phyloP scores from a whole-genome alignment of 331 rosid genomes.

The Quercus tomentella region DNA sequence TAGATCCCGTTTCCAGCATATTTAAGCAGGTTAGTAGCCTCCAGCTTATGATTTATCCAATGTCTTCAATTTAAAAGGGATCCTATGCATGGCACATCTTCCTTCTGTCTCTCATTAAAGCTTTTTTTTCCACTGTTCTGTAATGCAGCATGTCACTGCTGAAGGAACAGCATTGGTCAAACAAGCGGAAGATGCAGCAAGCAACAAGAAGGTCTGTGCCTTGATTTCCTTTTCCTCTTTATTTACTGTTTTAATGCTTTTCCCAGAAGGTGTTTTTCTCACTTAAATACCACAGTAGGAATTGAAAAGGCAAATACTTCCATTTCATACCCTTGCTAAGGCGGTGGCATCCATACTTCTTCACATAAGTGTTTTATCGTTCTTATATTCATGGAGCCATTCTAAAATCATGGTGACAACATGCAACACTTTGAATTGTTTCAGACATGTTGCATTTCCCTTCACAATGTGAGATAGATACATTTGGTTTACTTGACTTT shows the following conservation, averaged over 20 bases:
- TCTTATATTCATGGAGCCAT: neutral
- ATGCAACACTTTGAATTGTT: neutral
- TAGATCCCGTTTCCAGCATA: conserved; percentile 85
- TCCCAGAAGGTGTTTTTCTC: neutral
- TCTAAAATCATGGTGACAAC: neutral
- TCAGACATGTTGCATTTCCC: neutral
- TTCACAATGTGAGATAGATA: neutral
- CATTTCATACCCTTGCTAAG: neutral
- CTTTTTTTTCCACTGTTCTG: conserved; percentile 10
- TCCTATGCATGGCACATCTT: neutral
- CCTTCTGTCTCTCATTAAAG: neutral
- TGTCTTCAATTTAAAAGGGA: neutral
- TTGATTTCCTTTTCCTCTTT: conserved; percentile 13
- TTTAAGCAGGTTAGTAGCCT: conserved; percentile 67
- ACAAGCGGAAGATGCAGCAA: conserved; percentile 93
- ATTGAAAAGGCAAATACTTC: neutral
- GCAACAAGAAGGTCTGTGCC: conserved; percentile 61
- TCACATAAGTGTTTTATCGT: neutral
- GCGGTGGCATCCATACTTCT: neutral
- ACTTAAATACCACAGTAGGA: neutral
- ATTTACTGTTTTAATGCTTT: neutral
- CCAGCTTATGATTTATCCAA: conserved; percentile 1
- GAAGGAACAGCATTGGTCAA: conserved; percentile 93
- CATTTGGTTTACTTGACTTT: neutral
- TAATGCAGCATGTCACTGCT: conserved; percentile 82